A percentile compares a stretch with the other conserved stretches of the same genome.
phyloP scores from a whole-genome alignment of 169 alveolate genomes.

The Cryptosporidium felis region DNA sequence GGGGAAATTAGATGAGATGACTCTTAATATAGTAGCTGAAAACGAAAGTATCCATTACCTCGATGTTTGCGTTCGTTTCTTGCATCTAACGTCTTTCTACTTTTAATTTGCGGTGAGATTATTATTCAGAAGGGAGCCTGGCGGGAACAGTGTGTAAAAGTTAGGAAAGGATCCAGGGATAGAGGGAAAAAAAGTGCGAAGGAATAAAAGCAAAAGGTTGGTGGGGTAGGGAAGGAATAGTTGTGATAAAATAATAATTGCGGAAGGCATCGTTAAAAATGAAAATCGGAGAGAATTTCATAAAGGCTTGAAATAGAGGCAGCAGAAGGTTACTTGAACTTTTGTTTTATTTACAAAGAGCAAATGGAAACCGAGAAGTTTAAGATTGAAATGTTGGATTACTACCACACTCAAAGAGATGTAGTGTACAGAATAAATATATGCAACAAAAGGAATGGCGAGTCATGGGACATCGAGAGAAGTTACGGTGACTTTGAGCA shows the following conservation, averaged over 20 bases:
- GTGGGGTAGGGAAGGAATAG: not conserved
- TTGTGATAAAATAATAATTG: too few relatives aligned
- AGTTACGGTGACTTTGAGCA: conserved; percentile 51
- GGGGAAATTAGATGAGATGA: too few relatives aligned
- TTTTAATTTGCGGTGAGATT: too few relatives aligned
- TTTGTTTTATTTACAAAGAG: not conserved
- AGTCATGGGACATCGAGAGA: conserved; percentile 56
- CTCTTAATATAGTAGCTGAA: too few relatives aligned
- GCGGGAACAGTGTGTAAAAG: too few relatives aligned
- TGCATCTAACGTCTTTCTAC: too few relatives aligned
- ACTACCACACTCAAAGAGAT: not conserved
- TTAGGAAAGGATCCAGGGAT: conserved; percentile 15
- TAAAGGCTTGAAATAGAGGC: not conserved
- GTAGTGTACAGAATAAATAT: conserved; percentile 47
- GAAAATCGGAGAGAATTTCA: too few relatives aligned
- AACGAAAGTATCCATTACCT: too few relatives aligned
- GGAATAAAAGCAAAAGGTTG: not conserved
- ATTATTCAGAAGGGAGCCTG: too few relatives aligned
- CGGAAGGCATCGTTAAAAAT: too few relatives aligned
- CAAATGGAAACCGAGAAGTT: conserved; percentile 55
- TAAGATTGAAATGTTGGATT: conserved; percentile 55
- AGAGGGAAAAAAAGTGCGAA: not conserved
- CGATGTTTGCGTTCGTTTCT: too few relatives aligned
- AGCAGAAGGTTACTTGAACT: not conserved
- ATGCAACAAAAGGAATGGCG: conserved; percentile 5